Base-by-base conservation (phyloP, 352 stramenopile genomes). In the Globisporangium sylvaticum region DNA sequence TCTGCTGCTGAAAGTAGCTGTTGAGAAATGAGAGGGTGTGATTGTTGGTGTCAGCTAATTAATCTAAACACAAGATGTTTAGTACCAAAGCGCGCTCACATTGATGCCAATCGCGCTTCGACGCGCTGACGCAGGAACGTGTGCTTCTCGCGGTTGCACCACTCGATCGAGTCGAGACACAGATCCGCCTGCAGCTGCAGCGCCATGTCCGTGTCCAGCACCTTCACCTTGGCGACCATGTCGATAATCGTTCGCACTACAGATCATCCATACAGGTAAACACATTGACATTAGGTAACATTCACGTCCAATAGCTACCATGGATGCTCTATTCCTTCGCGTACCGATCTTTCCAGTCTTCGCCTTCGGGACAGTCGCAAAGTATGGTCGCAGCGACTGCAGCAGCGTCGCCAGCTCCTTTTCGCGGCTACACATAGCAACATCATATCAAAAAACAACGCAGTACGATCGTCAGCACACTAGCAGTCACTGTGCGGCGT, bases 81-180 rank as follows among this genome's bases (percentile, higher is more conserved):
- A 44, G 2, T 22, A 46, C 44, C 3, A 64, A 61, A 32, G 5
- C 39, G n/a, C 50, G 75, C 73, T 57, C 72, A 90, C 80, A 95
- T 94, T 44, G 84, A 87, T 24, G 96, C 96, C 27, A 99, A 85
- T 52, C 97, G 97, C 18, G 94, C 92, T 79, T 99, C 94, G 24
- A 99, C 95, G 59, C 97, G 92, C 81, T 99, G 97, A 53, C 97
- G 92, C 42, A 99, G 78, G 82, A 99, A 99, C n/a, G 92, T 96
- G 60, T 98, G 90, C 74, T 98, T 98, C 71, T 98, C 93, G 58
- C 79, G 68, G 67, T 92, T 97, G 82, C 92, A 98, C 90, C 92
- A 97, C 48, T 94, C 81, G 68, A 99, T 97, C 65, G 98, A 98
- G 73, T 98, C 94, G 55, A 94, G 74, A 71, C 97, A 99, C 52